A percentile compares a stretch with the other conserved stretches of the same genome.
Evolutionary conservation across 345 rosid species (phyloP).

Genomic region (Citrus medica): DNA sequence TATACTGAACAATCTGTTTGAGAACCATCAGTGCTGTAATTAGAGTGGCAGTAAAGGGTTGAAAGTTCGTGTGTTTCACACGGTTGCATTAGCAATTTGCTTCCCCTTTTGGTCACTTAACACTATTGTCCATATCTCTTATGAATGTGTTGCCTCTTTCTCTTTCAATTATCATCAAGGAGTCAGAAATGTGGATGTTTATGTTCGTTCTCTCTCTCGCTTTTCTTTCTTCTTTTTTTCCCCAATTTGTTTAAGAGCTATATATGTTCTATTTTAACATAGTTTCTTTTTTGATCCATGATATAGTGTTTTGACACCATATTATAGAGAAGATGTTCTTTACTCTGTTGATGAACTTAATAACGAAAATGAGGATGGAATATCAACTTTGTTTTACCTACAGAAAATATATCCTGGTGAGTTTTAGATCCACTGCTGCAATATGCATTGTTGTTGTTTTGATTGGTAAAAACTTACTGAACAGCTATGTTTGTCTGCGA

Average conservation of each 20-base stretch:
- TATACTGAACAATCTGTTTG: neutral
- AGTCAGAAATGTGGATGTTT: neutral
- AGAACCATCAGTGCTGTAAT: neutral
- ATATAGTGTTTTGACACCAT: slow-evolving; percentile 87
- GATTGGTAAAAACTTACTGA: slow-evolving; percentile 14
- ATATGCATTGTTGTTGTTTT: slow-evolving; percentile 7
- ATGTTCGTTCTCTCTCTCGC: too few relatives aligned
- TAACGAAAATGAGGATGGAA: slow-evolving; percentile 90
- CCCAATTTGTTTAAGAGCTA: neutral
- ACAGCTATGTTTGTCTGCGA: slow-evolving; percentile 18
- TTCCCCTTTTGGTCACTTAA: neutral
- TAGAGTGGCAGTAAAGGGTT: neutral
- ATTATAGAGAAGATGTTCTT: slow-evolving; percentile 80
- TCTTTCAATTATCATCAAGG: too few relatives aligned
- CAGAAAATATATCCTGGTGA: slow-evolving; percentile 92
- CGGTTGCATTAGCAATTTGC: neutral
- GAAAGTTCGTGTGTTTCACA: neutral
- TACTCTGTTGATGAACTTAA: slow-evolving; percentile 80
- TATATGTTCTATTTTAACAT: slow-evolving; percentile 18
- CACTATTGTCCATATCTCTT: neutral
- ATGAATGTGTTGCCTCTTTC: neutral
- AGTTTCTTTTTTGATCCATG: slow-evolving; percentile 22
- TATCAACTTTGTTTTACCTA: slow-evolving; percentile 71
- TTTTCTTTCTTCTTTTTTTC: neutral
- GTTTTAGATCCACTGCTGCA: slow-evolving; percentile 13